Conservation (phyloP, 2,329 filamentous ascomycete species). For the Eutypa lata region DNA sequence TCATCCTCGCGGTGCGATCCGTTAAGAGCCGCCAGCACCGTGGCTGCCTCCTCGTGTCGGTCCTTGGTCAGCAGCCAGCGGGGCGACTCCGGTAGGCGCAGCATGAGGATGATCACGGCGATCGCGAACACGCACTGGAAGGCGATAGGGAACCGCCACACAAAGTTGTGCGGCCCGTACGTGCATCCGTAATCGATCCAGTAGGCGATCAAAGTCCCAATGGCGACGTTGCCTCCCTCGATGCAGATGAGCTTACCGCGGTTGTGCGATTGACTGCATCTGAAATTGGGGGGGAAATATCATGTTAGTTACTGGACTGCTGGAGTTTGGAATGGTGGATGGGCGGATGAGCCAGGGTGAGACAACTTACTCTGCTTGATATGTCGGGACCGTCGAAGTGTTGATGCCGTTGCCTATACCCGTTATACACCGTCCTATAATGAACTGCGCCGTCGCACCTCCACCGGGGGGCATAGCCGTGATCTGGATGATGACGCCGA, state of each 20-base stretch:
- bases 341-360: no score
- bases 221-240: constrained; percentile 41
- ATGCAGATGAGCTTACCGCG: constrained; percentile 61
- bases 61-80: constrained; percentile 44
- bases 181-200: constrained; percentile 40
- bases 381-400: constrained; percentile 42
- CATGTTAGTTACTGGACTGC: no score
- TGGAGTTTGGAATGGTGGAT: no score
- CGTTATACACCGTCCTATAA: constrained; percentile 46
- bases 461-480: constrained; percentile 42
- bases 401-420: constrained; percentile 51
- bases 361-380: constrained; percentile 33
- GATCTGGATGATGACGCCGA: constrained; percentile 54
- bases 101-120: constrained; percentile 36
- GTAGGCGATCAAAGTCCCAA: constrained; percentile 40
- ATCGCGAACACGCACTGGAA: constrained; percentile 43
- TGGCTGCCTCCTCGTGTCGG: constrained; percentile 49
- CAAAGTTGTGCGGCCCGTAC: constrained; percentile 29
- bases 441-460: constrained; percentile 45
- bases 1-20: constrained; percentile 45
- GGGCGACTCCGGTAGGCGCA: constrained; percentile 51
- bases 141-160: constrained; percentile 38
- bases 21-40: constrained; percentile 49
- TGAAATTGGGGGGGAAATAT: constrained; percentile 6
- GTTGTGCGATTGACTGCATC: constrained; percentile 46